phyloP scores from a whole-genome alignment of 768 basidiomycete species.

The Mycena sanguinolenta region DNA sequence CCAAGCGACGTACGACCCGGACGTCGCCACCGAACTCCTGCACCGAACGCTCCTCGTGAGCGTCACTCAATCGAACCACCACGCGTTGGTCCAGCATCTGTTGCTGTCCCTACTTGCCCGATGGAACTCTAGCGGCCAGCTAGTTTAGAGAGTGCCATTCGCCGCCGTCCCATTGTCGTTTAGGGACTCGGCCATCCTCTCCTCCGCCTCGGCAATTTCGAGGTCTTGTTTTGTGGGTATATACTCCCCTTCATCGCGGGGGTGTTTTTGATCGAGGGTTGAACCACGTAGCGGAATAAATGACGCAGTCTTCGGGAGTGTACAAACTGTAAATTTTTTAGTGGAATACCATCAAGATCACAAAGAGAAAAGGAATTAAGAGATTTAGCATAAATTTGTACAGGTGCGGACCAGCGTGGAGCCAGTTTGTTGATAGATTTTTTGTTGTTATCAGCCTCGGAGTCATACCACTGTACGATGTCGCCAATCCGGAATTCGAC shows the following conservation, averaged over 20 bases:
- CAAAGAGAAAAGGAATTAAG: slow-evolving; percentile 42
- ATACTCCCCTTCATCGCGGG: slow-evolving; percentile 21
- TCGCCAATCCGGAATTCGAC: slow-evolving; percentile 40
- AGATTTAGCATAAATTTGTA: slow-evolving; percentile 19
- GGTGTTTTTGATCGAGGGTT: slow-evolving; percentile 33
- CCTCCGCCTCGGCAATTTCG: slow-evolving; percentile 23
- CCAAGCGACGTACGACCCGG: slow-evolving; percentile 1
- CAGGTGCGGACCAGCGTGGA: slow-evolving; percentile 46
- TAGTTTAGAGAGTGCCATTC: slow-evolving; percentile 30
- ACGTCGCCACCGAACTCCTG: slow-evolving; percentile 1
- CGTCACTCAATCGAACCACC: slow-evolving; percentile 33
- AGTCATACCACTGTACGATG: slow-evolving; percentile 42
- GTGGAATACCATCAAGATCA: slow-evolving; percentile 33
- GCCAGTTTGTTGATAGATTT: slow-evolving; percentile 40
- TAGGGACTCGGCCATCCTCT: slow-evolving; percentile 24
- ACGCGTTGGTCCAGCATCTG: slow-evolving; percentile 23
- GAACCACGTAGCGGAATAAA: slow-evolving; percentile 40
- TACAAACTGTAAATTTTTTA: slow-evolving; percentile 30
- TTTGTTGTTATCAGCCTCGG: slow-evolving; percentile 27
- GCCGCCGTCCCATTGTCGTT: neutral
- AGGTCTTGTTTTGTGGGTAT: slow-evolving; percentile 22
- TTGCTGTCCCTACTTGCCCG: slow-evolving; percentile 27
- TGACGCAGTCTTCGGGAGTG: slow-evolving; percentile 32
- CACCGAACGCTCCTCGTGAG: slow-evolving; percentile 17
- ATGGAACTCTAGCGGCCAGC: slow-evolving; percentile 33